Evolutionary conservation across 2,329 filamentous ascomycete genomes (phyloP).

Genomic region (Pseudocercospora eumusae): DNA sequence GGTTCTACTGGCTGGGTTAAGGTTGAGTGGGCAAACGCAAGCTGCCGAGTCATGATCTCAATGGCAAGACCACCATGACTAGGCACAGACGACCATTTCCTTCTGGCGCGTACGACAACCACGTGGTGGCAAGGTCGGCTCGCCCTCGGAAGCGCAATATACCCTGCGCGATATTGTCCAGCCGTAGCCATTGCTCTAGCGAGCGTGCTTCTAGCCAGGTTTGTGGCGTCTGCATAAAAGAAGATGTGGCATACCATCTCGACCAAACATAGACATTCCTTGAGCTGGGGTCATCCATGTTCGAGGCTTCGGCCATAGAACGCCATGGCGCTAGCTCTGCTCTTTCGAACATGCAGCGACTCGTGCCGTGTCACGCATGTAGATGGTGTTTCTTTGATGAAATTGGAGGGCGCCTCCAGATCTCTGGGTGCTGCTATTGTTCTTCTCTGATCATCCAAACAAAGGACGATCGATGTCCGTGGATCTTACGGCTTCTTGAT

Average conservation of each 20-base stretch:
- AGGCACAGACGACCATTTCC: neutral
- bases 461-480: constrained; percentile 11
- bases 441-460: neutral
- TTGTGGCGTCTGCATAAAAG: constrained; percentile 2
- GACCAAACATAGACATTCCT: neutral
- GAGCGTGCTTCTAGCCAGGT: constrained; percentile 8
- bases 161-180: neutral
- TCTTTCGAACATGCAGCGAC: constrained; percentile 2
- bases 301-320: constrained; percentile 9
- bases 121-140: neutral
- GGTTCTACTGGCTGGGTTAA: neutral
- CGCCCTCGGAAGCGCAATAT: neutral
- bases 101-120: neutral
- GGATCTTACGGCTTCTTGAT: neutral
- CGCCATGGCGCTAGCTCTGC: constrained; percentile 10
- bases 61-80: neutral
- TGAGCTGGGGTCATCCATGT: neutral
- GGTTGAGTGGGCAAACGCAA: neutral
- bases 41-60: constrained; percentile 5
- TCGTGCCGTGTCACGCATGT: constrained; percentile 1
- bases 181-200: neutral
- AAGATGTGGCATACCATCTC: constrained; percentile 4
- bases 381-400: neutral
- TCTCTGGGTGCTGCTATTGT: neutral
- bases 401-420: constrained; percentile 6